phyloP scores from a whole-genome alignment of 306 rosid genomes.

The Castanea sativa region DNA sequence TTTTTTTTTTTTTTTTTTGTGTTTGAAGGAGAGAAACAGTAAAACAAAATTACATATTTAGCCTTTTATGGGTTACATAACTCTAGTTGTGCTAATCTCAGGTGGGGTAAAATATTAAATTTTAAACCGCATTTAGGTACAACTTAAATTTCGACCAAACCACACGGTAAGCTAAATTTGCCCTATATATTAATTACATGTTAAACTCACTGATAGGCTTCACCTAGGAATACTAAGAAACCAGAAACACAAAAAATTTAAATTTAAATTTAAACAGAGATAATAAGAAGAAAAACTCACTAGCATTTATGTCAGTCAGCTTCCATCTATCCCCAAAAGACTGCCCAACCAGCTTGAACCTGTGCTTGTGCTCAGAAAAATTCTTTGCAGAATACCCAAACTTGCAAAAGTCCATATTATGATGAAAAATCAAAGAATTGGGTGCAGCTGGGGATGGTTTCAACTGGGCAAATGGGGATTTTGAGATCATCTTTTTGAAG shows the following conservation, averaged over 20 bases:
- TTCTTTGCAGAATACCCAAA: slow-evolving; percentile 31
- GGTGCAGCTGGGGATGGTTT: slow-evolving; percentile 35
- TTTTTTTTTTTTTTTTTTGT: too few species aligned
- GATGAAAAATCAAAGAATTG: slow-evolving; percentile 31
- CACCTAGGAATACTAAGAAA: not conserved
- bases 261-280: not conserved
- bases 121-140: too few species aligned
- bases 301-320: slow-evolving; percentile 56
- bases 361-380: slow-evolving; percentile 39
- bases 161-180: too few species aligned
- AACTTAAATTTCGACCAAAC: too few species aligned
- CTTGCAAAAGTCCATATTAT: slow-evolving; percentile 9
- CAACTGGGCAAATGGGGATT: slow-evolving; percentile 41
- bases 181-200: not conserved
- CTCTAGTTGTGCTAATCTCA: too few species aligned
- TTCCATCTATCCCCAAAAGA: slow-evolving; percentile 73
- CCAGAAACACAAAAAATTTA: not conserved
- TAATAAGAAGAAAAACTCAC: slow-evolving; percentile 28
- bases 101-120: too few species aligned
- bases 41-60: too few species aligned
- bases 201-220: not conserved
- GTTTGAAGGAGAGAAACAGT: too few species aligned
- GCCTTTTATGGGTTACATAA: too few species aligned
- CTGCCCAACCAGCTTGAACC: slow-evolving; percentile 51
- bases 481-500: slow-evolving; percentile 43